A percentile compares a stretch with the other conserved stretches of the same genome.
Evolutionary conservation across 805 yeast species (phyloP).

Genomic region (Pichia paraexigua): DNA sequence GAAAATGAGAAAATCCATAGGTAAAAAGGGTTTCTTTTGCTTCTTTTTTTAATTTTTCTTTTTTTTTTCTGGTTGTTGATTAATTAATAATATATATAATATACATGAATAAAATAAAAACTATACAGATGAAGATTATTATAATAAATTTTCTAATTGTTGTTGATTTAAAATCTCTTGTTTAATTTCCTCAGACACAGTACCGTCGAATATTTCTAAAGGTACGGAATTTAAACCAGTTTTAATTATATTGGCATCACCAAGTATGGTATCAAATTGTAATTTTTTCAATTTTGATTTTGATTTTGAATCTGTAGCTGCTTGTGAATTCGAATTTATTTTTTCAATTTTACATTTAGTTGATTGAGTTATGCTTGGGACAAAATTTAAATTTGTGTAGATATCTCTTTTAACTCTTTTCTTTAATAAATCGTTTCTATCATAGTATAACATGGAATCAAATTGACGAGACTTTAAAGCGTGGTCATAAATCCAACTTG

Average conservation of each 20-base stretch:
- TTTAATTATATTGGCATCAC: constrained; percentile 32
- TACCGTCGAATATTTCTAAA: constrained; percentile 46
- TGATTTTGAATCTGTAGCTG: background rate
- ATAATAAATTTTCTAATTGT: constrained; percentile 33
- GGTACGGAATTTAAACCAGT: constrained; percentile 65
- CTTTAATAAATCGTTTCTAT: constrained; percentile 43
- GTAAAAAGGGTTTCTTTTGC: background rate
- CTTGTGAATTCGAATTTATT: constrained; percentile 22
- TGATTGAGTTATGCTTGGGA: constrained; percentile 74
- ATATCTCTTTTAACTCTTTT: constrained; percentile 64
- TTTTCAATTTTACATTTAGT: constrained; percentile 8
- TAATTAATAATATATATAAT: too few species aligned
- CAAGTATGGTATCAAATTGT: constrained; percentile 39
- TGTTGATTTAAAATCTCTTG: constrained; percentile 59
- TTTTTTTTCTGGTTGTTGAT: too few species aligned
- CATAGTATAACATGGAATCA: constrained; percentile 53
- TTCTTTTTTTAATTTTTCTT: too few species aligned
- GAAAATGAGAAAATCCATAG: too few species aligned
- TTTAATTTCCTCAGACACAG: constrained; percentile 49
- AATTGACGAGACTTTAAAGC: constrained; percentile 70
- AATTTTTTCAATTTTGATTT: constrained; percentile 23
- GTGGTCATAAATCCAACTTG: constrained; percentile 70
- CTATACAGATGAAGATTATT: background rate
- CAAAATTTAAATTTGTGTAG: constrained; percentile 75
- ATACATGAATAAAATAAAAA: background rate